A percentile compares a stretch with the other conserved stretches of the same genome.
Conservation (phyloP, 2,329 filamentous ascomycete species). For the Diaporthe sp. region DNA sequence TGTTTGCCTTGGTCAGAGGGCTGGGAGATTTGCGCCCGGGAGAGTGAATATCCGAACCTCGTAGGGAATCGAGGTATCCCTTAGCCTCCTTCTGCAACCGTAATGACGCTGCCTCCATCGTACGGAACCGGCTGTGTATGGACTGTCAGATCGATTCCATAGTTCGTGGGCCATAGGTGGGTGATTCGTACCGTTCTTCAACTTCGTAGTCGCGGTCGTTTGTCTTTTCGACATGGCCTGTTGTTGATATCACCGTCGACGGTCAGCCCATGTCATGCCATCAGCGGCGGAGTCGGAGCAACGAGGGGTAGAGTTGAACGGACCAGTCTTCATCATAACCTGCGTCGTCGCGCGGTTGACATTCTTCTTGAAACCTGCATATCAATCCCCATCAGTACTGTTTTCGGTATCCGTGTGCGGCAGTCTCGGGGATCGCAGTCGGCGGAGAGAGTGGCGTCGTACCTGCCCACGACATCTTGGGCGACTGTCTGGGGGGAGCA, state of each 20-base stretch:
- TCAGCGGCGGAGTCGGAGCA: background rate
- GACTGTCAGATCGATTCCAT: slow-evolving; percentile 20
- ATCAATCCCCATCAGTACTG: background rate
- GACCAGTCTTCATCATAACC: slow-evolving; percentile 99
- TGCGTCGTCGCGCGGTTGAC: slow-evolving; percentile 99
- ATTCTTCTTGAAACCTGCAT: slow-evolving; percentile 89
- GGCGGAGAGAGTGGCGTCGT: slow-evolving; percentile 43
- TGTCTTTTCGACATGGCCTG: slow-evolving; percentile 96
- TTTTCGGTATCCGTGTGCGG: background rate
- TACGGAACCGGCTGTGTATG: slow-evolving; percentile 86
- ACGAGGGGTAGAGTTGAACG: slow-evolving; percentile 45
- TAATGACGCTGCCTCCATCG: slow-evolving; percentile 94
- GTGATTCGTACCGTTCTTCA: slow-evolving; percentile 79
- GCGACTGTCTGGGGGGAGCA: slow-evolving; percentile 32
- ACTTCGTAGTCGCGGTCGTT: slow-evolving; percentile 99
- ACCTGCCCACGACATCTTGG: slow-evolving; percentile 65
- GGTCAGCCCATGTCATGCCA: background rate
- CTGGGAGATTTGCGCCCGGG: background rate
- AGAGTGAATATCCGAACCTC: slow-evolving; percentile 69
- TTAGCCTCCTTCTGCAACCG: slow-evolving; percentile 98
- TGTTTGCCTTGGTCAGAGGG: slow-evolving; percentile 51
- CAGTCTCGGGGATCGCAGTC: slow-evolving; percentile 41
- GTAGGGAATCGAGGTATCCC: slow-evolving; percentile 94
- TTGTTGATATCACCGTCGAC: slow-evolving; percentile 54
- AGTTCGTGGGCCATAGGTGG: background rate